Percentiles rank a stretch among this genome's conserved stretches.
These are phyloP conservation scores for Xylaria sp. DNA, from an alignment of 2,329 filamentous ascomycete genomes.

Conservation along the genomic window DNA sequence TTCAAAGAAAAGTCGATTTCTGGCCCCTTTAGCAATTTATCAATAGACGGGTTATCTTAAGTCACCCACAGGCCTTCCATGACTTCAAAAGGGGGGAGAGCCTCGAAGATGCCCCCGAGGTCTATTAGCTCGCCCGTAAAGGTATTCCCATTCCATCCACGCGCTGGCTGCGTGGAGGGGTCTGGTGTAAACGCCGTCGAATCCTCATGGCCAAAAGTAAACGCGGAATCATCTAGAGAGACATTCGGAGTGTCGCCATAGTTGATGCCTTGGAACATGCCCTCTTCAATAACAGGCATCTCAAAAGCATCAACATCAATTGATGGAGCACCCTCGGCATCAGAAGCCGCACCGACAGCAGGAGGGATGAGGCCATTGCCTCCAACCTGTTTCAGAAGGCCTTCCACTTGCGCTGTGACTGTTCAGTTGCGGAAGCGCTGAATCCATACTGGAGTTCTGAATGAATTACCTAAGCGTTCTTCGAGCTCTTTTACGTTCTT, in stretches of 20 bases:
- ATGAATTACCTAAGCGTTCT: slow-evolving; percentile 74
- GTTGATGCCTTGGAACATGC: slow-evolving; percentile 38
- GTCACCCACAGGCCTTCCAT: slow-evolving; percentile 78
- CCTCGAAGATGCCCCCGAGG: slow-evolving; percentile 76
- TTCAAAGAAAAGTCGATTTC: slow-evolving; percentile 76
- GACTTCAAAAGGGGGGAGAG: slow-evolving; percentile 76
- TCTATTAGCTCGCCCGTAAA: slow-evolving; percentile 67
- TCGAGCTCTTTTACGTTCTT: slow-evolving; percentile 91
- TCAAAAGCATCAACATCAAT: slow-evolving; percentile 33
- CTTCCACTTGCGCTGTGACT: slow-evolving; percentile 77
- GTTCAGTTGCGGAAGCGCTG: slow-evolving; percentile 22
- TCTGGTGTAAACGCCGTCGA: slow-evolving; percentile 24
- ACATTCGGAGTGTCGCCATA: slow-evolving; percentile 28
- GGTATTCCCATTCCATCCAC: slow-evolving; percentile 10
- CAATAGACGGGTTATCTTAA: background rate
- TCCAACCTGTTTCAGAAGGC: slow-evolving; percentile 71
- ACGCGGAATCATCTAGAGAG: slow-evolving; percentile 23
- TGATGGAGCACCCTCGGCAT: slow-evolving; percentile 37
- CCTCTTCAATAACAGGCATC: slow-evolving; percentile 33
- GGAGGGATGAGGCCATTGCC: slow-evolving; percentile 22
- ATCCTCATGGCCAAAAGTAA: slow-evolving; percentile 27
- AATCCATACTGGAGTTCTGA: background rate
- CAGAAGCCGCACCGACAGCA: slow-evolving; percentile 23
- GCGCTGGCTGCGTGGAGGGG: slow-evolving; percentile 25
- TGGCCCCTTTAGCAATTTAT: slow-evolving; percentile 44